Evolutionary conservation across 1,284 basidiomycete species (phyloP).

Genomic region (Thecaphora thlaspeos): DNA sequence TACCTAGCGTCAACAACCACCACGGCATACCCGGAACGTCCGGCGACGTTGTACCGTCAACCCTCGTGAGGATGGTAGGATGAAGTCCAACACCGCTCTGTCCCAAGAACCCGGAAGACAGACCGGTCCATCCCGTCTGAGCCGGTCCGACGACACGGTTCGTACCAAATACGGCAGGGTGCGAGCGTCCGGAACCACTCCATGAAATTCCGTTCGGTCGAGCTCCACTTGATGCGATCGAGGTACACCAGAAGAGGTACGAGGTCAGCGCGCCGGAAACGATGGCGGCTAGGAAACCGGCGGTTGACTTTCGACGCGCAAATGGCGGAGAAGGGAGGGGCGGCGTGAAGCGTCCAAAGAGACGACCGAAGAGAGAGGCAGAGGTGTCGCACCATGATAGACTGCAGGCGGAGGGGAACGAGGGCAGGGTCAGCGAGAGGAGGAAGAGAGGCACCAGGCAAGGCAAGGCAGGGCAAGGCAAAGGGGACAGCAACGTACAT

Average conservation of each 20-base stretch:
- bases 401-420: slow-evolving; percentile 59
- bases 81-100: slow-evolving; percentile 19
- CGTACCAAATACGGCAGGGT: slow-evolving; percentile 47
- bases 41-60: slow-evolving; percentile 3
- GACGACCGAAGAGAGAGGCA: slow-evolving; percentile 85
- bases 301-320: slow-evolving; percentile 79
- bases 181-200: slow-evolving; percentile 26
- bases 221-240: slow-evolving; percentile 39
- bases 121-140: slow-evolving; percentile 39
- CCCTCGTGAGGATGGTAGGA: slow-evolving; percentile 18
- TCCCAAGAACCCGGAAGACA: slow-evolving; percentile 24
- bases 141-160: slow-evolving; percentile 17
- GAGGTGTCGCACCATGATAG: slow-evolving; percentile 96
- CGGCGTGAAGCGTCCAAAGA: slow-evolving; percentile 75
- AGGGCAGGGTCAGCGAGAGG: no score
- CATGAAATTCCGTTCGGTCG: slow-evolving; percentile 48
- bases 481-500: slow-evolving; percentile 12
- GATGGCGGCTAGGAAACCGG: slow-evolving; percentile 83
- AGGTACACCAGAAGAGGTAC: slow-evolving; percentile 71
- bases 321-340: slow-evolving; percentile 75
- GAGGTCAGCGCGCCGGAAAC: slow-evolving; percentile 74
- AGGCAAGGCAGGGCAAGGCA: no score
- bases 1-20: slow-evolving; percentile 31
- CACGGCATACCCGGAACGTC: slow-evolving; percentile 47
- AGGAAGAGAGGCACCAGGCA: no score